phyloP scores from a whole-genome alignment of 2,329 filamentous ascomycete species.

The Colletotrichum orchidophilum region DNA sequence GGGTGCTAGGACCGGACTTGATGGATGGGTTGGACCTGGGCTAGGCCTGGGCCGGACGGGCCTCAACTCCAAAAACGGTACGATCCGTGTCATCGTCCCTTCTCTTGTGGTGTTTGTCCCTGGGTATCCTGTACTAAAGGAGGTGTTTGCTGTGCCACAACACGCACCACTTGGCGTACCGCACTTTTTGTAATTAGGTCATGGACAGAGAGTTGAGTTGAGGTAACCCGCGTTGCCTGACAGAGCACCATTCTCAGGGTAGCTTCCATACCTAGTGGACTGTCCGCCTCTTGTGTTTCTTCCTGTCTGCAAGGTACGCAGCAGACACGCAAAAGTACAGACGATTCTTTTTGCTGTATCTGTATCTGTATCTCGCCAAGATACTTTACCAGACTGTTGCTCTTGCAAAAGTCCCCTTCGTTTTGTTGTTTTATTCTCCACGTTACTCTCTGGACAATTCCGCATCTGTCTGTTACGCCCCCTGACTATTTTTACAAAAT shows the following conservation, averaged over 20 bases:
- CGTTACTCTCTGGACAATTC: neutral
- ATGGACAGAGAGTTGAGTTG: neutral
- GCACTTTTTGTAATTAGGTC: neutral
- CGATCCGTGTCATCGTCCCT: conserved; percentile 3
- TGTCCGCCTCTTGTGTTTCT: neutral
- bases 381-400: neutral
- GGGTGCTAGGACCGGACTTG: neutral
- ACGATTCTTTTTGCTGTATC: neutral
- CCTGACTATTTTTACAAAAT: too few species aligned
- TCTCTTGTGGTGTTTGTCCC: neutral
- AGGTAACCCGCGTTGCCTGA: neutral
- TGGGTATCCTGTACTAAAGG: too few species aligned
- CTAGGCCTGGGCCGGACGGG: neutral
- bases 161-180: conserved; percentile 20
- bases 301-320: neutral
- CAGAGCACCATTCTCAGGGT: neutral
- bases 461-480: neutral
- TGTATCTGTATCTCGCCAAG: neutral
- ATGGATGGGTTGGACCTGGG: neutral
- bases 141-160: conserved; percentile 18
- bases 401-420: neutral
- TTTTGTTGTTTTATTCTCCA: neutral
- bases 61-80: neutral
- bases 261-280: neutral
- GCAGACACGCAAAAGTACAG: neutral